Evolutionary conservation across 2,329 filamentous ascomycete species (phyloP), one percentile per base, ranked within the genome.

Genomic region (Aspergillus intermedius): DNA sequence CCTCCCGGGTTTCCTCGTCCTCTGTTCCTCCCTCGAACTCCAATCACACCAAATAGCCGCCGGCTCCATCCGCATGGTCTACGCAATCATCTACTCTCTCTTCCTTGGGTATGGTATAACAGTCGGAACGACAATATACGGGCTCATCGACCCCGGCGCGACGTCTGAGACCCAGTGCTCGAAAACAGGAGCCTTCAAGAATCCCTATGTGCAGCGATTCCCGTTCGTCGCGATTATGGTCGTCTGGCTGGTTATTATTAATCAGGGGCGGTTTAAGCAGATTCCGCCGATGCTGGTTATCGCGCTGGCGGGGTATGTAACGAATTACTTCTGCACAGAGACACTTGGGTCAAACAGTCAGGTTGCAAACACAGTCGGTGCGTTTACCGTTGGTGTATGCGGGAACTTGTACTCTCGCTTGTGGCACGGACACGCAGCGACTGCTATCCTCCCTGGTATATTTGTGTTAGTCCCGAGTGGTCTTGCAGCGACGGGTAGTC

Each of bases 371-470:
- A 88, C 87, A 39, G 76, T 93, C 2, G 87, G 87, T 28, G 87
- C 88, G 0, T 77, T 94, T 45, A 79, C 81, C 0, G 82, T 94
- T 12, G 88, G 88, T 9, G 78, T 91, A 30, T 71, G 89, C 44
- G 88, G 87, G 3, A 94, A 94, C 56, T 63, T 89, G 2, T 91
- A 93, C 70, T 85, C 84, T 12, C 79, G 88, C 2, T 59, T 77
- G 32, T 67, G 85, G 10, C 89, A 91, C 63, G 87, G 86, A 1
- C 79, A 95, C 2, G 90, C 90, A 0, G 89, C 89, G 0, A 88
- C 88, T 0, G 86, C 87, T 1, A 88, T 95, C 76, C 72, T 95
- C 8, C 90, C 90, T 0, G 90, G 86, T 4, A 94, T 95, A 54
- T 94, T 94, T 54, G 79, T 83, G 2, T 78, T 82, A 50, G 80